Percentiles rank a stretch among this genome's conserved stretches.
Conservation (phyloP, 2,329 filamentous ascomycete species). For the Pestalotiopsis sp. region DNA sequence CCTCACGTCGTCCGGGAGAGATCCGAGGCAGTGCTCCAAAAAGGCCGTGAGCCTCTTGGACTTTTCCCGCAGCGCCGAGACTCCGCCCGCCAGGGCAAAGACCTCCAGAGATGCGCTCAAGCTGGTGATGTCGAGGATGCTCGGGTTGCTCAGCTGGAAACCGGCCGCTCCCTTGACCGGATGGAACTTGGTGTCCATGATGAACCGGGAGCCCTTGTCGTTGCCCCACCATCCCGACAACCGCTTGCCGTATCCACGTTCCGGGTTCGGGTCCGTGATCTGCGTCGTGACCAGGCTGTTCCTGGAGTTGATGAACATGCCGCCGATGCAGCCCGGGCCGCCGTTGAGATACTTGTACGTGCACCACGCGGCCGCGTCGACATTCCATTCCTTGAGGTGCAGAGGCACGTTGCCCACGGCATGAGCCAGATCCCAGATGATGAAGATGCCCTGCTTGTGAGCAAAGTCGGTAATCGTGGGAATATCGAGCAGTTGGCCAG, state of each 20-base stretch:
- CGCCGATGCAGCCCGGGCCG: slow-evolving; percentile 74
- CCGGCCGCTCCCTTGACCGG: slow-evolving; percentile 74
- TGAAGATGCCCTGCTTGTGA: slow-evolving; percentile 64
- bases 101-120: slow-evolving; percentile 69
- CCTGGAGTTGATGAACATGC: slow-evolving; percentile 71
- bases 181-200: slow-evolving; percentile 75
- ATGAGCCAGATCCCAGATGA: slow-evolving; percentile 82
- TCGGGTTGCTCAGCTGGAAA: slow-evolving; percentile 77
- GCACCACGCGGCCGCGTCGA: slow-evolving; percentile 80
- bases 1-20: slow-evolving; percentile 33
- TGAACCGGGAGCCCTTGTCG: slow-evolving; percentile 68
- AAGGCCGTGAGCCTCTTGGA: slow-evolving; percentile 69
- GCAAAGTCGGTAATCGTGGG: slow-evolving; percentile 71
- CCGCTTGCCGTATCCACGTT: slow-evolving; percentile 49
- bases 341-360: slow-evolving; percentile 83
- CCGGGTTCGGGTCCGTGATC: slow-evolving; percentile 32
- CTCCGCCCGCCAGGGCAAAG: slow-evolving; percentile 65
- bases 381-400: slow-evolving; percentile 73
- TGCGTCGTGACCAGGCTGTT: slow-evolving; percentile 49
- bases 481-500: slow-evolving; percentile 77
- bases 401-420: slow-evolving; percentile 76
- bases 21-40: slow-evolving; percentile 61
- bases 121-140: slow-evolving; percentile 72
- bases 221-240: slow-evolving; percentile 83
- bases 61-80: slow-evolving; percentile 64